Evolutionary conservation across 371 early-diverging fungal genomes (phyloP).

Genomic region (Mortierella sp.): DNA sequence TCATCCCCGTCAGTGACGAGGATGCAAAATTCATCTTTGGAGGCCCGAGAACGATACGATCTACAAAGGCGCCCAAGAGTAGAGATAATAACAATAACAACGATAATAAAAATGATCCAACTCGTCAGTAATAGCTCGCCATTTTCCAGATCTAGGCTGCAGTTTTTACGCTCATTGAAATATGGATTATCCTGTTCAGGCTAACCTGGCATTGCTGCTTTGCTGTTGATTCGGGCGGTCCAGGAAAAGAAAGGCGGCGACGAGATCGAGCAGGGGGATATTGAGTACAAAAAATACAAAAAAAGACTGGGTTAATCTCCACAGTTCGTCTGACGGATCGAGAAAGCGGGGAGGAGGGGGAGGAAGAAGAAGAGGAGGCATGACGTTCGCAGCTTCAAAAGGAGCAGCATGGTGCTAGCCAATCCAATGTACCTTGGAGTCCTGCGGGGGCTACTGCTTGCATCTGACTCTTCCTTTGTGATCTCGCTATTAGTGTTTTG

Average conservation of each 20-base stretch:
- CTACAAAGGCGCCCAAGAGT: slow-evolving; percentile 7
- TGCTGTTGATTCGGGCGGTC: background rate
- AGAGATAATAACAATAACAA: too few species aligned
- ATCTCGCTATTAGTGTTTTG: slow-evolving; percentile 21
- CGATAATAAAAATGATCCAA: too few species aligned
- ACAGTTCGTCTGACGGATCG: too few species aligned
- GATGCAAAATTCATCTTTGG: slow-evolving; percentile 71
- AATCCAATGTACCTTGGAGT: background rate
- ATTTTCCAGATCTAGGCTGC: background rate
- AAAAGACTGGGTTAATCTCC: too few species aligned
- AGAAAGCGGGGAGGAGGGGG: too few species aligned
- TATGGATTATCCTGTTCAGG: too few species aligned
- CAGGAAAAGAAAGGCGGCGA: background rate
- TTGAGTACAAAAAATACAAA: background rate
- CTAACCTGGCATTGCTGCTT: too few species aligned
- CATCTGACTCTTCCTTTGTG: slow-evolving; percentile 36
- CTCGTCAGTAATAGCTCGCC: background rate
- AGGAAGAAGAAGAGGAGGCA: too few species aligned
- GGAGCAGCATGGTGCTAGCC: background rate
- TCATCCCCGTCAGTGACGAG: slow-evolving; percentile 61
- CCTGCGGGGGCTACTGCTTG: slow-evolving; percentile 16
- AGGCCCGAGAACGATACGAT: slow-evolving; percentile 65
- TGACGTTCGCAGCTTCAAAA: background rate
- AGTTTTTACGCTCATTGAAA: background rate
- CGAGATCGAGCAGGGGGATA: too few species aligned